Evolutionary conservation across 805 yeast species (phyloP), one percentile per base, ranked within the genome.

Genomic region (Scheffersomyces coipomensis): DNA sequence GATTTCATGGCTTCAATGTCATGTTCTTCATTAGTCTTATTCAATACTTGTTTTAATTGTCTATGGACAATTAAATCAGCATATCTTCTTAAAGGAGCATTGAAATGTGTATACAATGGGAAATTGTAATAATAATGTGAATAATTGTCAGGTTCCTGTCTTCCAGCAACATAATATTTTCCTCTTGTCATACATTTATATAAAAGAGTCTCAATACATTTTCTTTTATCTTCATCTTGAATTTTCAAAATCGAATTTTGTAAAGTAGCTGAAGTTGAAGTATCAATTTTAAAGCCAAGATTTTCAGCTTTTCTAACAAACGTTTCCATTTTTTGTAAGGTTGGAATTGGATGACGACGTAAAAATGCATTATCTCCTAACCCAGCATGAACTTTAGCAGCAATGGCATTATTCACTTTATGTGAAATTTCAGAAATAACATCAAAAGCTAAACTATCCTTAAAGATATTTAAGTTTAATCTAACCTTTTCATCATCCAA

Each of bases 51-150:
- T 57, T 87, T 90, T 49, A 93, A 67, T 66, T 93, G 99, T 52
- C 97, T 79, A 56, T 93, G 99, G 29, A 88, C 98, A 49, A 90
- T 78, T 37, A 88, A 73, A 60, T 93, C 99, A 1, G 96, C 89
- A 60, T 90, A 93, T 53, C 99, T 77, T 59, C 95, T 78, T 56
- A 88, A 69, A 12, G 99, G 98, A 1, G 95, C 79, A n/a, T 87
- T 85, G 68, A 90, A 90, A 62, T 91, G 97, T 0, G 98, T 88
- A 60, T 88, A 93, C 32, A 88, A 68, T 21, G 97, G 95, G 41
- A 85, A 60, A 47, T 88, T 88, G 57, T 84, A 78, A 55, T 86
- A 77, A 62, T 85, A 93, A 54, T 91, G 96, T 9, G 83, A 83
- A 56, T 76, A 79, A 44, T 76, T 79, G 47, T 84, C 91, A 2